Conservation (phyloP, 495 filamentous ascomycete genomes). For the Astrocystis sublimbata region DNA sequence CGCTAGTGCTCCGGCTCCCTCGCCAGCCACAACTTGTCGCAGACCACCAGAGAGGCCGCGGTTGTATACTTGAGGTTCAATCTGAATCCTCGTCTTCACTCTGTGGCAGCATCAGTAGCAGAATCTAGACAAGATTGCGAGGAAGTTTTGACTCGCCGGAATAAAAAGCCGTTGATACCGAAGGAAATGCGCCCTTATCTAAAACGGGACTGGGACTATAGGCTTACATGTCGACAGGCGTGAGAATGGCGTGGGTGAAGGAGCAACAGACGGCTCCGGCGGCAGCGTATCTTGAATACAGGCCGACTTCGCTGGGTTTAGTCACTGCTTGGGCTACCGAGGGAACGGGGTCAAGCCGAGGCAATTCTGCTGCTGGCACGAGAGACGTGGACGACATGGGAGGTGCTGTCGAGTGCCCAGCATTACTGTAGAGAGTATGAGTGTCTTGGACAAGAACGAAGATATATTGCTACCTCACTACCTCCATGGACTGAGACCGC, state of each 20-base stretch:
- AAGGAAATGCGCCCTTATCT: background rate
- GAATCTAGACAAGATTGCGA: conserved; percentile 35
- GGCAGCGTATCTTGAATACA: conserved; percentile 64
- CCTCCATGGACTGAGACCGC: conserved; percentile 29
- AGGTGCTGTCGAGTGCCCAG: background rate
- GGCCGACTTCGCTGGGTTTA: background rate
- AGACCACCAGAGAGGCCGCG: conserved; percentile 69
- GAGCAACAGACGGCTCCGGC: conserved; percentile 84
- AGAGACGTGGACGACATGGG: background rate
- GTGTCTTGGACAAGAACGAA: conserved; percentile 14
- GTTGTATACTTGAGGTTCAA: conserved; percentile 71
- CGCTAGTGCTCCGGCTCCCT: conserved; percentile 69
- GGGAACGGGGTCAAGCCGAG: background rate
- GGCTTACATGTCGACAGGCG: conserved; percentile 73
- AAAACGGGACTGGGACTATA: background rate
- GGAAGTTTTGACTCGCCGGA: conserved; percentile 6
- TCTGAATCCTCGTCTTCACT: conserved; percentile 76
- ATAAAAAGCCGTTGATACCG: background rate
- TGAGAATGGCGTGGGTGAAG: conserved; percentile 78
- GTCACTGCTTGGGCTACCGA: background rate
- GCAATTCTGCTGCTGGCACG: background rate
- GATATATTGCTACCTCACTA: conserved; percentile 7
- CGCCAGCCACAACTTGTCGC: conserved; percentile 64
- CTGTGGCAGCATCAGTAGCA: conserved; percentile 10
- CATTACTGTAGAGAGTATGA: conserved; percentile 27